Evolutionary conservation across 768 basidiomycete species (phyloP).

Genomic region (Serpula lacrymans): DNA sequence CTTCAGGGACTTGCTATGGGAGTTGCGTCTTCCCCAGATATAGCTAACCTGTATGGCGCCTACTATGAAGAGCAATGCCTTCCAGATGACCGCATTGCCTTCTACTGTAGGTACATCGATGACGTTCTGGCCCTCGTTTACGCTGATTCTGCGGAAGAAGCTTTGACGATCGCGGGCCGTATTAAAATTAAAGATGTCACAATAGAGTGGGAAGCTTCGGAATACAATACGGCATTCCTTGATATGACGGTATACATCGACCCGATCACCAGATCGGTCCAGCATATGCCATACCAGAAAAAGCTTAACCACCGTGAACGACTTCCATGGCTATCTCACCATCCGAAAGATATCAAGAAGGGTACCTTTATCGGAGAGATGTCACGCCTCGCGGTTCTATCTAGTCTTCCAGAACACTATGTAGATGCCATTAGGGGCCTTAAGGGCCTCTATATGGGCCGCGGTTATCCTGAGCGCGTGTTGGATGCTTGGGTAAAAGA

Average conservation of each 20-base stretch:
- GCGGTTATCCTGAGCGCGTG: constrained; percentile 10
- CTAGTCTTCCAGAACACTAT: neutral
- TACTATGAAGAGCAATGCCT: constrained; percentile 6
- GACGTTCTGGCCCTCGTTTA: constrained; percentile 9
- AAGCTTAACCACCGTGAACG: constrained; percentile 11
- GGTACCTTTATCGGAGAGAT: constrained; percentile 13
- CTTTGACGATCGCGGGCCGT: neutral
- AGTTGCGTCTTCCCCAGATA: constrained; percentile 24
- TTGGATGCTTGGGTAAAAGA: constrained; percentile 8
- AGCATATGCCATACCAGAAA: constrained; percentile 13
- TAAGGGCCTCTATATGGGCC: constrained; percentile 1
- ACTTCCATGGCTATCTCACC: constrained; percentile 14
- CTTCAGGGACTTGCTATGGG: constrained; percentile 28
- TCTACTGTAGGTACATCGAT: constrained; percentile 8
- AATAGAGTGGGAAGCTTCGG: constrained; percentile 10
- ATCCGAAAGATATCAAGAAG: constrained; percentile 16
- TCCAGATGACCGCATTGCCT: constrained; percentile 5
- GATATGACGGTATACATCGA: constrained; percentile 27
- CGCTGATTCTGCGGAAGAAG: constrained; percentile 2
- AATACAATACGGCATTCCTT: constrained; percentile 16
- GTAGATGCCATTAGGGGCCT: constrained; percentile 2
- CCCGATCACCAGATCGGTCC: neutral
- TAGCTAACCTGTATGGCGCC: constrained; percentile 28
- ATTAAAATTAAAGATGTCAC: constrained; percentile 9
- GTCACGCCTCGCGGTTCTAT: constrained; percentile 8